Conservation (phyloP, 208 protist species). For the Trypanosoma avium region DNA sequence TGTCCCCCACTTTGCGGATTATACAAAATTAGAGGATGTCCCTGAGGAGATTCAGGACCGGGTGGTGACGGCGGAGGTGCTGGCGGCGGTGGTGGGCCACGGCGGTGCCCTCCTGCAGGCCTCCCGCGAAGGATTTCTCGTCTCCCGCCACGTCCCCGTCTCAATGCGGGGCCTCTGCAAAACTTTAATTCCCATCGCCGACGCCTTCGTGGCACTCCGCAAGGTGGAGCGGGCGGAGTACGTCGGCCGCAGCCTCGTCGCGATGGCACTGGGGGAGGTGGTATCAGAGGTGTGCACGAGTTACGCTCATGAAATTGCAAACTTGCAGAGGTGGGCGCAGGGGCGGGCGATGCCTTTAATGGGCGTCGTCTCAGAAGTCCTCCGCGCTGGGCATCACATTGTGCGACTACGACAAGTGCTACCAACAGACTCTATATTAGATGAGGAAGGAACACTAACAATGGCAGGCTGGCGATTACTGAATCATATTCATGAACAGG, state of each 20-base stretch:
- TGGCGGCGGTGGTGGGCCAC: slow-evolving; percentile 64
- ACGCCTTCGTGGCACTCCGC: slow-evolving; percentile 71
- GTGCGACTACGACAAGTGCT: slow-evolving; percentile 79
- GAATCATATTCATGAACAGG: slow-evolving; percentile 75
- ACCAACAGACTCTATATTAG: slow-evolving; percentile 65
- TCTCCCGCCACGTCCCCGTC: slow-evolving; percentile 51
- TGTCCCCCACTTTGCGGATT: slow-evolving; percentile 18
- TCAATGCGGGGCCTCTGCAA: slow-evolving; percentile 73
- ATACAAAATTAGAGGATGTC: slow-evolving; percentile 43
- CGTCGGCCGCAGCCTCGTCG: slow-evolving; percentile 65
- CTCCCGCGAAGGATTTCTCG: slow-evolving; percentile 49
- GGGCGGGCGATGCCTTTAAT: slow-evolving; percentile 73
- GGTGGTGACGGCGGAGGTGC: slow-evolving; percentile 60
- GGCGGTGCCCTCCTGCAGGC: slow-evolving; percentile 49
- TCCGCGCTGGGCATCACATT: slow-evolving; percentile 80
- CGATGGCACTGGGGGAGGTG: slow-evolving; percentile 83
- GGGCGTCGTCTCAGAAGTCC: slow-evolving; percentile 80
- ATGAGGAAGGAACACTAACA: slow-evolving; percentile 28
- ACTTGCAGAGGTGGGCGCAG: slow-evolving; percentile 63
- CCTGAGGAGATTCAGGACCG: slow-evolving; percentile 85
- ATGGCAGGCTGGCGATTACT: slow-evolving; percentile 69
- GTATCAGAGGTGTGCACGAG: slow-evolving; percentile 82
- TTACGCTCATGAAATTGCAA: slow-evolving; percentile 75
- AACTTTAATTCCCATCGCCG: slow-evolving; percentile 72
- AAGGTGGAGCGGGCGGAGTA: slow-evolving; percentile 72